Conservation (phyloP, 805 yeast species). For the Candida khao-thaluensis region DNA sequence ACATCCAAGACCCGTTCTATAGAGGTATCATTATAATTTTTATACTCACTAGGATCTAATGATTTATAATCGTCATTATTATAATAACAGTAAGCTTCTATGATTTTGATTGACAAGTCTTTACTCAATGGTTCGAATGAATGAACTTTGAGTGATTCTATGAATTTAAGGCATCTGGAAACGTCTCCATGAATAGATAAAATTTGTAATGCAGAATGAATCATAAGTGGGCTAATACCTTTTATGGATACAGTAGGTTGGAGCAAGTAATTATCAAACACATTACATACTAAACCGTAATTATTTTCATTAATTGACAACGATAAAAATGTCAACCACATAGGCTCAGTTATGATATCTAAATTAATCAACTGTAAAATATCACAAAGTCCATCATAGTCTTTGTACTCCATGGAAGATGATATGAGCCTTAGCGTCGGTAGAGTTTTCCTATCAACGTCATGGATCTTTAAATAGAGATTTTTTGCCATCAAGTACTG, state of each 20-base stretch:
- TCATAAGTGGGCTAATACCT: not conserved
- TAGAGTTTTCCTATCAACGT: constrained; percentile 6
- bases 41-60: constrained; percentile 5
- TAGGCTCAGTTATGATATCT: constrained; percentile 1
- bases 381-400: constrained; percentile 22
- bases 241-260: not conserved
- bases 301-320: constrained; percentile 25
- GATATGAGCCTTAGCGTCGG: constrained; percentile 22
- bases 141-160: constrained; percentile 24
- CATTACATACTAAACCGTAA: constrained; percentile 25
- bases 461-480: constrained; percentile 6
- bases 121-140: constrained; percentile 33
- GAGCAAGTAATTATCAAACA: constrained; percentile 30
- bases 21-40: constrained; percentile 22
- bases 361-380: constrained; percentile 16
- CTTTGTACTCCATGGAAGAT: constrained; percentile 18
- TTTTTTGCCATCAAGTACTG: constrained; percentile 24
- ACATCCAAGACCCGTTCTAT: constrained; percentile 33
- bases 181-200: constrained; percentile 40
- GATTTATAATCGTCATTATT: constrained; percentile 8
- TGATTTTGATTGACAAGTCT: constrained; percentile 31
- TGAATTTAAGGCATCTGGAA: constrained; percentile 28
- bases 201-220: constrained; percentile 28
- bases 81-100: constrained; percentile 35
- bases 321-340: constrained; percentile 26